Percentiles rank a stretch among this genome's conserved stretches.
These are phyloP conservation scores for Themeda triandra DNA, from an alignment of 176 grass and related monocot genomes.

Conservation along the genomic window DNA sequence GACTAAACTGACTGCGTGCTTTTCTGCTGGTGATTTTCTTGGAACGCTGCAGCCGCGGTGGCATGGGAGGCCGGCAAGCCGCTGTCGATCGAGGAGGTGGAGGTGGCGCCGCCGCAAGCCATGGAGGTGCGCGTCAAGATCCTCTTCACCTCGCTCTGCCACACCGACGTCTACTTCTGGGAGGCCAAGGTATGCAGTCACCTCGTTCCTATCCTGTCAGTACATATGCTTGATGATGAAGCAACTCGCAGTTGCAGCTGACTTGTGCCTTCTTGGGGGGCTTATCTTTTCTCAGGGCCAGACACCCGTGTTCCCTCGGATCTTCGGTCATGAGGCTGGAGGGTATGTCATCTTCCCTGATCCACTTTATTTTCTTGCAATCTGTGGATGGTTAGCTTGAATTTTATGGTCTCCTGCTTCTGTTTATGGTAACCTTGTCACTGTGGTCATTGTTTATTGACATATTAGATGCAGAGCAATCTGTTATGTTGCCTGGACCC, in stretches of 20 bases:
- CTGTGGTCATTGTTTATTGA: slow-evolving; percentile 18
- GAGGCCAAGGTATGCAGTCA: slow-evolving; percentile 72
- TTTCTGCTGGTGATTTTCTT: background rate
- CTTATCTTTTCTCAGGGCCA: slow-evolving; percentile 49
- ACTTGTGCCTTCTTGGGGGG: slow-evolving; percentile 20
- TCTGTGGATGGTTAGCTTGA: background rate
- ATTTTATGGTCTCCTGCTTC: background rate
- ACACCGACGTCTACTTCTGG: slow-evolving; percentile 94
- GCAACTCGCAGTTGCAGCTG: slow-evolving; percentile 17
- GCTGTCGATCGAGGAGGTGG: slow-evolving; percentile 73
- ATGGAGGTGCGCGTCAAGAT: slow-evolving; percentile 89
- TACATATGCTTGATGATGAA: background rate
- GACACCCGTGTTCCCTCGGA: slow-evolving; percentile 82
- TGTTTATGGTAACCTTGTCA: background rate
- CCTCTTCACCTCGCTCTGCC: slow-evolving; percentile 78
- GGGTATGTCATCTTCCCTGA: slow-evolving; percentile 43
- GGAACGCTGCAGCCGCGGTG: slow-evolving; percentile 56
- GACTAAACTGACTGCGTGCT: background rate
- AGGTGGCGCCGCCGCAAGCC: slow-evolving; percentile 76
- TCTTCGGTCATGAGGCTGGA: slow-evolving; percentile 95
- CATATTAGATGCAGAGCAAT: background rate
- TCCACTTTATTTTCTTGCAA: background rate
- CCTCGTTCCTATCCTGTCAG: background rate
- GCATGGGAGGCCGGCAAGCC: slow-evolving; percentile 91
- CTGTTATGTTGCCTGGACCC: background rate